Evolutionary conservation across 805 yeast species (phyloP).

Genomic region (Candida anglica): DNA sequence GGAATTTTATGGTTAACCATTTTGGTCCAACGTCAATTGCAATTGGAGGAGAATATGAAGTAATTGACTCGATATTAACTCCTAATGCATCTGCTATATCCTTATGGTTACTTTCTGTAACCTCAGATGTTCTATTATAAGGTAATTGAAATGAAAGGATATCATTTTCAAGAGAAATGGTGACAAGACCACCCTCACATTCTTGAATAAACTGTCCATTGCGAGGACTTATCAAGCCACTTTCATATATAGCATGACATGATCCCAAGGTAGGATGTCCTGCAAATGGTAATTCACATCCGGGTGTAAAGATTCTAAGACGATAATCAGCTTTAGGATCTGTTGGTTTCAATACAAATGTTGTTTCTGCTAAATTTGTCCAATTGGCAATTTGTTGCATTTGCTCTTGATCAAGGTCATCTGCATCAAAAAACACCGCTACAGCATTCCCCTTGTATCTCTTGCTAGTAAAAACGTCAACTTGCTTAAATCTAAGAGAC

Average conservation of each 20-base stretch:
- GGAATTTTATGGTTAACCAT: constrained; percentile 39
- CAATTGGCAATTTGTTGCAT: constrained; percentile 50
- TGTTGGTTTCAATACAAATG: constrained; percentile 44
- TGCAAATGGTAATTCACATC: constrained; percentile 52
- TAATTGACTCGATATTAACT: constrained; percentile 3
- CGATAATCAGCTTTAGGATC: constrained; percentile 39
- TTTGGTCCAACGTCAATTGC: constrained; percentile 42
- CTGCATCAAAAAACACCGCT: constrained; percentile 48
- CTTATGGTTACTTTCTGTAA: constrained; percentile 6
- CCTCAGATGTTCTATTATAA: constrained; percentile 7
- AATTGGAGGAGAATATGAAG: constrained; percentile 15
- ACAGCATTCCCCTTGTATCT: constrained; percentile 51
- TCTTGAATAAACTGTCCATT: constrained; percentile 31
- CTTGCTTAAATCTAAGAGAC: constrained; percentile 22
- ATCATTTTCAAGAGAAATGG: constrained; percentile 18
- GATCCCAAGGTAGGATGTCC: constrained; percentile 64
- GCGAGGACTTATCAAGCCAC: constrained; percentile 22
- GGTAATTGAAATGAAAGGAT: constrained; percentile 27
- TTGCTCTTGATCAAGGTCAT: constrained; percentile 30
- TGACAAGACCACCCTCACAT: constrained; percentile 43
- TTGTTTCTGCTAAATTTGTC: constrained; percentile 60
- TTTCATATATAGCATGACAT: constrained; percentile 42
- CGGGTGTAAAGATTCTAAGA: constrained; percentile 48
- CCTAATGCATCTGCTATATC: constrained; percentile 9
- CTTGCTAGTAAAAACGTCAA: constrained; percentile 39